These are phyloP conservation scores for Beauveria caledonica DNA, from an alignment of 2,329 filamentous ascomycete species.

Conservation along the genomic window DNA sequence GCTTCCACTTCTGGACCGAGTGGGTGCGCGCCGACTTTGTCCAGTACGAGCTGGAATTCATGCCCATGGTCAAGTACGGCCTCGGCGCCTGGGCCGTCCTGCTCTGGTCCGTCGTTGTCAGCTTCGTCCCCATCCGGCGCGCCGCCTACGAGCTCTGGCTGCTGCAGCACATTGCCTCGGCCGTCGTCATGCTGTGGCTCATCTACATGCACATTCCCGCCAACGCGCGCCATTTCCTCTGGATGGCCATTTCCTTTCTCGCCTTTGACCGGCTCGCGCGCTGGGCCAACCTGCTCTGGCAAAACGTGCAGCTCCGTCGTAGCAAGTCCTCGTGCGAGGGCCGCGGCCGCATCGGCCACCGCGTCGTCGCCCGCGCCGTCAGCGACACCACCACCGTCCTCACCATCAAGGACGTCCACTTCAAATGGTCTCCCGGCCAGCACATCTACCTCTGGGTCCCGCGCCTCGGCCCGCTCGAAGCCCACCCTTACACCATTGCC, in stretches of 20 bases:
- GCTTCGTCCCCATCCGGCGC: conserved; percentile 55
- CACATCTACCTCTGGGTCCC: conserved; percentile 55
- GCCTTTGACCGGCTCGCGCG: conserved; percentile 54
- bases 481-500: conserved; percentile 56
- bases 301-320: conserved; percentile 40
- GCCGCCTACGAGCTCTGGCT: conserved; percentile 63
- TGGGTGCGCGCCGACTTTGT: conserved; percentile 55
- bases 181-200: conserved; percentile 53
- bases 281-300: conserved; percentile 38
- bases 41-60: conserved; percentile 47
- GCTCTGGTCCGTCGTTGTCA: conserved; percentile 56
- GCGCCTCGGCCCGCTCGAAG: conserved; percentile 43
- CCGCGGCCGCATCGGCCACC: conserved; percentile 43
- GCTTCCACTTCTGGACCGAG: conserved; percentile 59
- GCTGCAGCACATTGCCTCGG: conserved; percentile 56
- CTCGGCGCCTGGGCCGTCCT: conserved; percentile 58
- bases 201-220: conserved; percentile 55
- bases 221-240: conserved; percentile 53
- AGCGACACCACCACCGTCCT: conserved; percentile 47
- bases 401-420: conserved; percentile 52
- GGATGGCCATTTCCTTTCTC: conserved; percentile 56
- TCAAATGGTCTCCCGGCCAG: conserved; percentile 51
- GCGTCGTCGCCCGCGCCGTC: conserved; percentile 38
- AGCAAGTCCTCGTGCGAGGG: conserved; percentile 37
- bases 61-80: conserved; percentile 59